phyloP scores from a whole-genome alignment of 148 eudicot species.

The Spergularia marina region DNA sequence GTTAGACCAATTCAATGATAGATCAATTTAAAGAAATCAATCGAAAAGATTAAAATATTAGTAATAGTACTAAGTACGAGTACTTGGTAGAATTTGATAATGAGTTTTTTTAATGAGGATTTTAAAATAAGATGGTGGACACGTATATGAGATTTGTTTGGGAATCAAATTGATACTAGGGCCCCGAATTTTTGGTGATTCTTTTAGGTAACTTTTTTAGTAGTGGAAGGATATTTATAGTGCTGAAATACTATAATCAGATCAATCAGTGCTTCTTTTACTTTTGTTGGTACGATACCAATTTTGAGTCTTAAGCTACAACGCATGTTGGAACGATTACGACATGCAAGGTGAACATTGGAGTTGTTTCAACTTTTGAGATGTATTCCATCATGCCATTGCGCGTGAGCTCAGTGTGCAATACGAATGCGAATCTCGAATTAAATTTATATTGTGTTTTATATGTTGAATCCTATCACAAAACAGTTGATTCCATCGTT shows the following conservation, averaged over 20 bases:
- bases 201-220: not conserved
- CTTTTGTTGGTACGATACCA: constrained; percentile 3
- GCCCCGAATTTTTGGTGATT: constrained; percentile 18
- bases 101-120: no score
- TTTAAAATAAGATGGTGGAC: constrained; percentile 9
- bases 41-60: no score
- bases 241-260: not conserved
- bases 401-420: no score
- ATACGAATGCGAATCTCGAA: no score
- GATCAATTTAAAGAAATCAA: no score
- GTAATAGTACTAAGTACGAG: no score
- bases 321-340: constrained; percentile 7
- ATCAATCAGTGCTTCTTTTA: not conserved
- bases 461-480: no score
- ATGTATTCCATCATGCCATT: not conserved
- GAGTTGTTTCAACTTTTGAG: constrained; percentile 5
- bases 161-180: constrained; percentile 21
- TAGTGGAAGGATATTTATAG: constrained; percentile 18
- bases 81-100: no score
- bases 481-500: no score
- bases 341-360: not conserved
- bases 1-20: no score
- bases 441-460: no score
- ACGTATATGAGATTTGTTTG: constrained; percentile 16
- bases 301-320: constrained; percentile 2